Percentiles rank a stretch among this genome's conserved stretches.
Evolutionary conservation across 2,329 filamentous ascomycete genomes (phyloP).

Genomic region (Chrysoporthe puriensis): DNA sequence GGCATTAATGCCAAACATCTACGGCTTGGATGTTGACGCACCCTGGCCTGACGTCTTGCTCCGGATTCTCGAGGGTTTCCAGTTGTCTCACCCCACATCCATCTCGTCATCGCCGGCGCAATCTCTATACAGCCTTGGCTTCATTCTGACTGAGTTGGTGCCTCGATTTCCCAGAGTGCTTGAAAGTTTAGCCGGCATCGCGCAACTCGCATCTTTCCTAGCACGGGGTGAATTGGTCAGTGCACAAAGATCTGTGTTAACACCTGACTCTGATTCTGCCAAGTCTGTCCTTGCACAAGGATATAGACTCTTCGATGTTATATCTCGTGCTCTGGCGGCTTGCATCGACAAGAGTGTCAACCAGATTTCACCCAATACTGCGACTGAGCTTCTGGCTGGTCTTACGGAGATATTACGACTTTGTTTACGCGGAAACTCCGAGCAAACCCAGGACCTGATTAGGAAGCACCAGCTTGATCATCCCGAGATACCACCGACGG

Average conservation of each 20-base stretch:
- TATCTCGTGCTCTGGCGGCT: conserved; percentile 47
- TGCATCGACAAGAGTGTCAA: conserved; percentile 62
- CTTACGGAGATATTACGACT: conserved; percentile 50
- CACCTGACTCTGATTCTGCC: conserved; percentile 34
- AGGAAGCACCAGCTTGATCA: conserved; percentile 38
- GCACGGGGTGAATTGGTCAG: conserved; percentile 30
- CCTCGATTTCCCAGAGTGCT: conserved; percentile 51
- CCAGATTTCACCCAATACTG: conserved; percentile 51
- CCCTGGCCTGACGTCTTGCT: conserved; percentile 37
- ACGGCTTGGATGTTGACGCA: conserved; percentile 31
- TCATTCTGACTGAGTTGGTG: conserved; percentile 45
- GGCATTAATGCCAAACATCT: conserved; percentile 1
- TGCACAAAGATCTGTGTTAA: conserved; percentile 27
- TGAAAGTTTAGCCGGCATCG: conserved; percentile 46
- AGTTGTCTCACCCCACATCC: conserved; percentile 34
- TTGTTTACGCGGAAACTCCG: conserved; percentile 44
- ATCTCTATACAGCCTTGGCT: conserved; percentile 48
- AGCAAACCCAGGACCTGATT: conserved; percentile 41
- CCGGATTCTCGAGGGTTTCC: conserved; percentile 50
- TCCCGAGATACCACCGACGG: conserved; percentile 44
- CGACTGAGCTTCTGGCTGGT: conserved; percentile 42
- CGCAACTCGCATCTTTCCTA: conserved; percentile 34
- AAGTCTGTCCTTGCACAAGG: conserved; percentile 39
- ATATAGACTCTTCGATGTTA: conserved; percentile 47
- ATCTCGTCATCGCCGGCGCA: conserved; percentile 39